Evolutionary conservation across 2,329 filamentous ascomycete genomes (phyloP).

Genomic region (Cryoendolithus antarcticus): DNA sequence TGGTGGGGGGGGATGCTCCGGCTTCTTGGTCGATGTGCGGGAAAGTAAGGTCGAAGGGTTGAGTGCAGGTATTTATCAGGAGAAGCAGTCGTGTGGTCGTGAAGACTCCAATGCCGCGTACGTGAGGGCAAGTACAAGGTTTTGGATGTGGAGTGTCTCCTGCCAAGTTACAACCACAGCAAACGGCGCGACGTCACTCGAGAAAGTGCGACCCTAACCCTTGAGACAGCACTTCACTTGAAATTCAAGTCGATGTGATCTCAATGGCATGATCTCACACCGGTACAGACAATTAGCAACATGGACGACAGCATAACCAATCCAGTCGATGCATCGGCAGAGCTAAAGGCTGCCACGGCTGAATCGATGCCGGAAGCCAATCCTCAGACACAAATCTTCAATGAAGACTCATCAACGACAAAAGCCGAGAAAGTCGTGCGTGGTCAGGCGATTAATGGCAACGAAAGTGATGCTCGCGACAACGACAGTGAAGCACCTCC

Average conservation of each 20-base stretch:
- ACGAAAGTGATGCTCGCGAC: constrained; percentile 6
- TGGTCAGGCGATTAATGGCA: constrained; percentile 12
- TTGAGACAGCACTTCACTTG: no score
- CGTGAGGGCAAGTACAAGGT: no score
- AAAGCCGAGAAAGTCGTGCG: constrained; percentile 29
- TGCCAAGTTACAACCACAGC: no score
- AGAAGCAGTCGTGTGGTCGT: no score
- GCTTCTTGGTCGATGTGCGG: neutral
- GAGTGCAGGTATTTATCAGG: no score
- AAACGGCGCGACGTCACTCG: no score
- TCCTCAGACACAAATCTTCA: constrained; percentile 22
- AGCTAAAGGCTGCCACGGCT: constrained; percentile 12
- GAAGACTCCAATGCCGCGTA: no score
- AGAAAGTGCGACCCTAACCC: no score
- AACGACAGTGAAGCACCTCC: constrained; percentile 24
- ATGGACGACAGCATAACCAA: constrained; percentile 8
- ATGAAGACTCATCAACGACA: constrained; percentile 26
- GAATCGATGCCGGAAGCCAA: constrained; percentile 15
- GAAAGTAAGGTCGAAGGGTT: no score
- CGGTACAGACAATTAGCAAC: neutral
- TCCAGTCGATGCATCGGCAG: constrained; percentile 13
- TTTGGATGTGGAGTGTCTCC: no score
- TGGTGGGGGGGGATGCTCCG: neutral
- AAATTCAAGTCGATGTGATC: no score
- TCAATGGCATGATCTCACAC: no score